These are phyloP conservation scores for Leishmania turanica DNA, from an alignment of 208 protist species.

Conservation along the genomic window DNA sequence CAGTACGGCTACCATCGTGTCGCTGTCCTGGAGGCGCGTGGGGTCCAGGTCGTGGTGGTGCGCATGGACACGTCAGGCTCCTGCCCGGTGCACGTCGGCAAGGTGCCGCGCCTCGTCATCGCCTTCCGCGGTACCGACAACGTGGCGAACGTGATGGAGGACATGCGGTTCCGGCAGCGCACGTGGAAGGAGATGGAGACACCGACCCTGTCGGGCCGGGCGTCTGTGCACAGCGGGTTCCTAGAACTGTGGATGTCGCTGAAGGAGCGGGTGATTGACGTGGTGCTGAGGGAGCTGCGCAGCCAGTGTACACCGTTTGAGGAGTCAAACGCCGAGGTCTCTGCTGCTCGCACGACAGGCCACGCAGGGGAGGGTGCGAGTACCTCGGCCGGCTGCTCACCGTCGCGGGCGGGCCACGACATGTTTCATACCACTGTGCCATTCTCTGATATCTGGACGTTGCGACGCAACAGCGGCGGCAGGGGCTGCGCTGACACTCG, in stretches of 20 bases:
- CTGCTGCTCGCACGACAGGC: background rate
- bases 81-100: conserved; percentile 35
- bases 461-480: background rate
- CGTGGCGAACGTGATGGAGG: conserved; percentile 61
- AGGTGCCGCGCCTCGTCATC: conserved; percentile 65
- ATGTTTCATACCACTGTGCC: conserved; percentile 7
- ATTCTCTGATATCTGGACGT: conserved; percentile 18
- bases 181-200: conserved; percentile 76
- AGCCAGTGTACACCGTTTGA: background rate
- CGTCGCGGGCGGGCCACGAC: background rate
- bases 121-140: conserved; percentile 87
- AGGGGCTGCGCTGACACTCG: background rate
- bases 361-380: background rate
- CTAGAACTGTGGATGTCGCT: conserved; percentile 79
- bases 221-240: conserved; percentile 81
- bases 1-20: conserved; percentile 73
- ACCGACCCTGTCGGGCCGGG: conserved; percentile 29
- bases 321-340: background rate
- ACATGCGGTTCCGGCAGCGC: conserved; percentile 65
- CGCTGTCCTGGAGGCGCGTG: conserved; percentile 61
- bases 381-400: background rate
- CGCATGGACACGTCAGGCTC: conserved; percentile 43
- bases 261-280: conserved; percentile 59
- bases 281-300: conserved; percentile 51
- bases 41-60: conserved; percentile 76